A percentile compares a stretch with the other conserved stretches of the same genome.
Evolutionary conservation across 2,329 filamentous ascomycete genomes (phyloP).

Genomic region (Verticillium isaacii): DNA sequence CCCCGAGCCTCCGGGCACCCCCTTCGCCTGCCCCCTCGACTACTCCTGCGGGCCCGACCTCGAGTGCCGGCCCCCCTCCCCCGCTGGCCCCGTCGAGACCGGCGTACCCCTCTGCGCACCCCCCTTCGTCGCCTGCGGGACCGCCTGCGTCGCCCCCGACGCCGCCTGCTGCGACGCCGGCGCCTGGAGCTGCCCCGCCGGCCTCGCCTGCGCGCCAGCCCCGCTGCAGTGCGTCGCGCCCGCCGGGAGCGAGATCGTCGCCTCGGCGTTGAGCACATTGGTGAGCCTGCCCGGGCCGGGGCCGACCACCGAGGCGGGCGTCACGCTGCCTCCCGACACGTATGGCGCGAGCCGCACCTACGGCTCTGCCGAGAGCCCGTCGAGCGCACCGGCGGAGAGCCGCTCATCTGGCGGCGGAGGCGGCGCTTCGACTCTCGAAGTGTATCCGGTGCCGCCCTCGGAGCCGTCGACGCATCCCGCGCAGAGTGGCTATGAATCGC

Average conservation of each 20-base stretch:
- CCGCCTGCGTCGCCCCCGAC: not conserved
- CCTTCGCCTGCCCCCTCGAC: not conserved
- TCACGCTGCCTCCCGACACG: not conserved
- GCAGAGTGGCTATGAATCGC: not conserved
- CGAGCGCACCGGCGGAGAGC: not conserved
- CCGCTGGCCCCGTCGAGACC: not conserved
- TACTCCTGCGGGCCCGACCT: not conserved
- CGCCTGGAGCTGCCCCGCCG: constrained; percentile 1
- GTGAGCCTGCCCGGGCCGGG: not conserved
- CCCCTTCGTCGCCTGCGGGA: not conserved
- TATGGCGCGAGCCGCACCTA: not conserved
- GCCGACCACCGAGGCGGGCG: not conserved
- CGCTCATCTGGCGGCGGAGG: not conserved
- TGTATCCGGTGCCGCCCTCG: not conserved
- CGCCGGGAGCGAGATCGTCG: not conserved
- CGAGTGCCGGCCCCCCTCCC: not conserved
- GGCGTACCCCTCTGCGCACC: constrained; percentile 1
- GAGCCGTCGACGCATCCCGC: not conserved
- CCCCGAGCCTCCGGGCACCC: not conserved
- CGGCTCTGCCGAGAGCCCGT: not conserved
- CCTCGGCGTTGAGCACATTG: not conserved
- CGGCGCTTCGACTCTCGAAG: not conserved
- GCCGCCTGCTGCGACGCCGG: constrained; percentile 1
- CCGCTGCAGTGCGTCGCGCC: not conserved
- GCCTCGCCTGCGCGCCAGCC: not conserved